These are phyloP conservation scores for Sporothrix curviconia DNA, from an alignment of 2,329 filamentous ascomycete species.

Conservation along the genomic window DNA sequence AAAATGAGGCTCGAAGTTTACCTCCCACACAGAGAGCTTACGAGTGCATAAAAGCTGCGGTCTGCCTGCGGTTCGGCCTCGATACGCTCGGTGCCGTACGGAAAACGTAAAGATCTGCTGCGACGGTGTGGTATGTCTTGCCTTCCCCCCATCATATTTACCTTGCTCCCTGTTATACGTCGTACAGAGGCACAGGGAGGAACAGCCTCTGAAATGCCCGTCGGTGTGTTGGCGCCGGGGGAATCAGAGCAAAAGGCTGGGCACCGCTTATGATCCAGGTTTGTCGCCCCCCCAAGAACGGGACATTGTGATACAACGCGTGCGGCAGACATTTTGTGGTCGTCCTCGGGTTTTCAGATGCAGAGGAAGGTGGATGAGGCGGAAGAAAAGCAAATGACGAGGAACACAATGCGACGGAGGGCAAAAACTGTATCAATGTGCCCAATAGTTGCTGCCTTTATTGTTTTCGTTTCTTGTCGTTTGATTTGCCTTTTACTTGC, in stretches of 20 bases:
- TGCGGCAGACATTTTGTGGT: not conserved
- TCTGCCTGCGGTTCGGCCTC: not conserved
- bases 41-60: not conserved
- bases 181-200: not conserved
- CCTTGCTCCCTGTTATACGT: not conserved
- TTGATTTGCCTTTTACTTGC: too few relatives aligned
- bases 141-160: not conserved
- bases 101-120: not conserved
- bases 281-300: not conserved
- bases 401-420: too few relatives aligned
- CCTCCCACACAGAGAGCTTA: too few relatives aligned
- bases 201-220: not conserved
- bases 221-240: slow-evolving; percentile 8
- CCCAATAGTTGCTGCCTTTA: too few relatives aligned
- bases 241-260: not conserved
- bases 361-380: not conserved
- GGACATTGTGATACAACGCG: slow-evolving; percentile 3
- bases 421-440: too few relatives aligned
- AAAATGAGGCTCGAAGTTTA: too few relatives aligned
- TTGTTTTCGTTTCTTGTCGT: too few relatives aligned
- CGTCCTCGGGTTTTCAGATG: not conserved
- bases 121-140: not conserved
- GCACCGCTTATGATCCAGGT: not conserved
- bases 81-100: not conserved
- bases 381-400: not conserved